phyloP scores from a whole-genome alignment of 257 asterid species.

The Nicotiana sylvestris region DNA sequence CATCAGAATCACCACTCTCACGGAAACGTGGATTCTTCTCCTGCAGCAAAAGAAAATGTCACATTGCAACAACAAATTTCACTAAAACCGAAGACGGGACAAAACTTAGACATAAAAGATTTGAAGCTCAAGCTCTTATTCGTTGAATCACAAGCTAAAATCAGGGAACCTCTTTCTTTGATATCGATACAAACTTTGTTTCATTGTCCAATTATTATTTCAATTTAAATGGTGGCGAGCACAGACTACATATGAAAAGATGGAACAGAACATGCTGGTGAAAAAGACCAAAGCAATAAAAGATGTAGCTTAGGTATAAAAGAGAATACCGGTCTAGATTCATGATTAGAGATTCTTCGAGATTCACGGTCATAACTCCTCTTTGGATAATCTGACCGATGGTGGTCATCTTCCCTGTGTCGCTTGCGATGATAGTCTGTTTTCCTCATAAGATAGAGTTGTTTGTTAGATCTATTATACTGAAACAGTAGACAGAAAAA shows the following conservation, averaged over 20 bases:
- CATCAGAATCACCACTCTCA: constrained; percentile 25
- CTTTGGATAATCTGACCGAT: constrained; percentile 51
- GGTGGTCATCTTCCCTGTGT: constrained; percentile 64
- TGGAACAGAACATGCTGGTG: not conserved
- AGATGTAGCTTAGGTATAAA: not conserved
- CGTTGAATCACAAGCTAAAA: not conserved
- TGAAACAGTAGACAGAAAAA: no score
- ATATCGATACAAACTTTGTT: not conserved
- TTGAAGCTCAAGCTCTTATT: not conserved
- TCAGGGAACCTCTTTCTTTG: not conserved
- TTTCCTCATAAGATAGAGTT: no score
- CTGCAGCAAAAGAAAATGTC: constrained; percentile 26
- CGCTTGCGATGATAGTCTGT: constrained; percentile 44
- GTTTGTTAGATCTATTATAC: no score
- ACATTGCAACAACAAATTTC: not conserved
- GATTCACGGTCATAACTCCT: constrained; percentile 70
- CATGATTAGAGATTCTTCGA: constrained; percentile 61
- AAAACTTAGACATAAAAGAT: not conserved
- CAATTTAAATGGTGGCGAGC: not conserved
- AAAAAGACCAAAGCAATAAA: not conserved
- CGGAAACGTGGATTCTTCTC: constrained; percentile 90
- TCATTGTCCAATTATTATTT: no score
- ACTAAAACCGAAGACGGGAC: not conserved
- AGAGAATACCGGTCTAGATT: constrained; percentile 70
- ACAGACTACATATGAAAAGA: not conserved